Conservation (phyloP, 192 early-diverging fungal genomes). For the Podila minutissima region DNA sequence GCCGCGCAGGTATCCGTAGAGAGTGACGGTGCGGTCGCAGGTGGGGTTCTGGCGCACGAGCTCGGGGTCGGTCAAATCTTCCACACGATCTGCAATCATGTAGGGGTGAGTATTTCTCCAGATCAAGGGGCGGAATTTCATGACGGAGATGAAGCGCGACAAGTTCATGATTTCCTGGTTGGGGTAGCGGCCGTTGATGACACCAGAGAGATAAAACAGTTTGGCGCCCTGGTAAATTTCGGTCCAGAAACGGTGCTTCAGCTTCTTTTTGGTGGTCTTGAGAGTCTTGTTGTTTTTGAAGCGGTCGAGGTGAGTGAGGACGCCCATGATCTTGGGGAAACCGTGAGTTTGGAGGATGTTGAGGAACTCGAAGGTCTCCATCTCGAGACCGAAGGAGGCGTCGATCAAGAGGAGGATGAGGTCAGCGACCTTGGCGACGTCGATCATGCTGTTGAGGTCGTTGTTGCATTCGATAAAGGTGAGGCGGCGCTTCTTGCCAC, state of each 20-base stretch:
- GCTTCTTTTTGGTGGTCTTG: conserved; percentile 87
- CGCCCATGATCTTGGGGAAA: conserved; percentile 98
- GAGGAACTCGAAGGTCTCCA: conserved; percentile 99
- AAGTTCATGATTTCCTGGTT: conserved; percentile 95
- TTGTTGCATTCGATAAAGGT: conserved; percentile 98
- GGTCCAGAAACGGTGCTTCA: conserved; percentile 99
- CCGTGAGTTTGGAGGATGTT: conserved; percentile 98
- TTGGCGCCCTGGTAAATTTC: conserved; percentile 99
- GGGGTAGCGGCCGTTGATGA: conserved; percentile 93
- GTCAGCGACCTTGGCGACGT: conserved; percentile 97
- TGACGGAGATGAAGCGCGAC: conserved; percentile 97
- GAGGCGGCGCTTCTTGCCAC: conserved; percentile 92
- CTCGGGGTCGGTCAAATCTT: conserved; percentile 96
- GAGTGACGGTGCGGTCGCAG: conserved; percentile 90
- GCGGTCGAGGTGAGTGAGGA: conserved; percentile 95
- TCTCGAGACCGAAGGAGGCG: conserved; percentile 98
- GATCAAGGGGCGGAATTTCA: conserved; percentile 96
- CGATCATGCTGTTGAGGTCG: conserved; percentile 98
- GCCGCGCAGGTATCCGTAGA: conserved; percentile 96
- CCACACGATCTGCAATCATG: conserved; percentile 94
- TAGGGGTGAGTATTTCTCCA: conserved; percentile 99
- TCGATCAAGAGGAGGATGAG: conserved; percentile 95
- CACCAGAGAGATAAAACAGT: conserved; percentile 96
- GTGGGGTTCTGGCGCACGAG: conserved; percentile 81
- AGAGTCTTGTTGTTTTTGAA: conserved; percentile 95